phyloP scores from a whole-genome alignment of 2,329 filamentous ascomycete species.

The Bisporella sp. region DNA sequence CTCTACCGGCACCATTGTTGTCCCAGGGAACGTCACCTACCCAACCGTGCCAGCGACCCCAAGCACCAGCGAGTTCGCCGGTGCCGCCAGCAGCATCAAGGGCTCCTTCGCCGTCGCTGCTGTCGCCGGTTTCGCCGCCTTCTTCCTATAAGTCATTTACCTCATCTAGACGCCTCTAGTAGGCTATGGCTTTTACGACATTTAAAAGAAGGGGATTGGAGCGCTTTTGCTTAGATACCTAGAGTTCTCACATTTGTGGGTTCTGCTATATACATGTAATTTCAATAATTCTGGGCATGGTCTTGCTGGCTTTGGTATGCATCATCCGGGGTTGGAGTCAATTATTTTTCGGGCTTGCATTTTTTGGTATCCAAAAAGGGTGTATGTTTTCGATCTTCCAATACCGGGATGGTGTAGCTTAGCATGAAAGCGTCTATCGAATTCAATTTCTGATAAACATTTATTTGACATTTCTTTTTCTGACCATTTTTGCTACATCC shows the following conservation, averaged over 20 bases:
- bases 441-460: constrained; percentile 16
- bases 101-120: constrained; percentile 12
- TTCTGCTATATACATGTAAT: constrained; percentile 8
- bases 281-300: constrained; percentile 13
- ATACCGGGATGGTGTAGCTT: constrained; percentile 5
- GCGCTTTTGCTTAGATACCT: background rate
- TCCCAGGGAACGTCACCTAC: constrained; percentile 1
- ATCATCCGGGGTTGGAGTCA: constrained; percentile 10
- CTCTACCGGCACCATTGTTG: constrained; percentile 1
- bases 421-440: constrained; percentile 10
- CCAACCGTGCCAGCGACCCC: constrained; percentile 9
- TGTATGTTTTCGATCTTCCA: constrained; percentile 10
- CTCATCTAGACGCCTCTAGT: constrained; percentile 16
- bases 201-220: constrained; percentile 7
- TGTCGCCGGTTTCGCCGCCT: constrained; percentile 15
- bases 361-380: constrained; percentile 4
- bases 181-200: constrained; percentile 24
- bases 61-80: constrained; percentile 1
- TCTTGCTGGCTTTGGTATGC: constrained; percentile 6
- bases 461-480: background rate
- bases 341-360: constrained; percentile 7
- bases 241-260: constrained; percentile 5
- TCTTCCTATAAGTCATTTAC: constrained; percentile 27
- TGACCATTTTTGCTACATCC: background rate
- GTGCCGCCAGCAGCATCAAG: constrained; percentile 1